Evolutionary conservation across 306 rosid species (phyloP), one percentile per base, ranked within the genome.

Genomic region (Lathyrus oleraceus): DNA sequence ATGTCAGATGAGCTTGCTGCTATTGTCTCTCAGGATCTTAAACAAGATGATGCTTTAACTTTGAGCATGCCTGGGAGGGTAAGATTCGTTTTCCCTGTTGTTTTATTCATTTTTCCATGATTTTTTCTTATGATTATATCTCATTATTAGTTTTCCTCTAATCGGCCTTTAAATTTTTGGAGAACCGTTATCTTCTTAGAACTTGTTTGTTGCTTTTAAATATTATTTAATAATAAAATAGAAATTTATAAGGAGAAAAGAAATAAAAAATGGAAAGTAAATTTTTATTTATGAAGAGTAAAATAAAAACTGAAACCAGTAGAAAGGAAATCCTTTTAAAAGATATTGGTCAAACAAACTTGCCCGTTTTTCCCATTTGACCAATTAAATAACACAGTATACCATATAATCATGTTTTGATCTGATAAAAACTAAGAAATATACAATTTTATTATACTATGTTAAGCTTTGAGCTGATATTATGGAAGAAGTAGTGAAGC

Each of bases 51-150:
- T 71, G 85, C 95, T 43, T 82, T 91, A 77, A 86, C 90, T 28
- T 80, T 89, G 74, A 82, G 91, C 78, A 79, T 84, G 48, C 89
- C 97, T 47, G 83, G 89, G 87, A 85, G 97, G 87, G 99, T 91
- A 82, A 73, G 95, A 69, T n/a, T 38, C 20, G 60, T 76, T 42
- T 49, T 17, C 56, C 16, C 32, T 80, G 53, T 38, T 43, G 20
- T 71, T 71, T 38, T 71, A 14, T 58, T 65, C 77, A 38, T 43
- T 36, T 70, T 74, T 49, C 67, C 9, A 38, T 13, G 67, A 53
- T 49, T 6, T 27, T 27, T 17, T 15, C 14, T 54, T 59, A 21
- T 44, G 42, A 51, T 49, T 59, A 27, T 57, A 62, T 53, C 48
- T 20, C 51, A 14, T 20, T 70, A 10, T 35, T 60, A 58, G 48